Percentiles rank a stretch among this genome's conserved stretches.
Evolutionary conservation across 208 protist species (phyloP).

Genomic region (Leishmania aethiopica): DNA sequence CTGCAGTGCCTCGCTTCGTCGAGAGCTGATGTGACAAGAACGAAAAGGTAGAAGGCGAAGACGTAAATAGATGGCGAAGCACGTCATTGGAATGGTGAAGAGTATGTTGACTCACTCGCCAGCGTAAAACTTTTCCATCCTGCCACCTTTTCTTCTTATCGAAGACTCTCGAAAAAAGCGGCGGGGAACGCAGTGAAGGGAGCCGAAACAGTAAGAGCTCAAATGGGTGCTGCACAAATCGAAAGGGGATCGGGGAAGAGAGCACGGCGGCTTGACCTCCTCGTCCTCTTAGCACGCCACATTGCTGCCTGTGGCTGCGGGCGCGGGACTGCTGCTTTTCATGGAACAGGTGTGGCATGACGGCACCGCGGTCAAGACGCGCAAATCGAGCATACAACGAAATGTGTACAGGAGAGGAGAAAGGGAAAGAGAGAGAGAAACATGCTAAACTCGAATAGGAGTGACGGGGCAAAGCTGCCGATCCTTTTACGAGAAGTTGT

Average conservation of each 20-base stretch:
- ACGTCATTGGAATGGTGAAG: neutral
- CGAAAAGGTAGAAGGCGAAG: neutral
- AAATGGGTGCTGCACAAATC: neutral
- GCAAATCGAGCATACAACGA: neutral
- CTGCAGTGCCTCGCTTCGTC: neutral
- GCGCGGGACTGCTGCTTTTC: neutral
- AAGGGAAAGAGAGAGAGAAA: neutral
- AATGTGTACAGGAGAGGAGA: neutral
- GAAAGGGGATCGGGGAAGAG: neutral
- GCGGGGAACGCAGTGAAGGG: neutral
- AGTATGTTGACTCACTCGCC: neutral
- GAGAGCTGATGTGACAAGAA: neutral
- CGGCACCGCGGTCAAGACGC: neutral
- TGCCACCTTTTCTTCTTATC: neutral
- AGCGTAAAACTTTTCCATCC: neutral
- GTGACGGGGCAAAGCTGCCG: neutral
- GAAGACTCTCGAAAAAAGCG: neutral
- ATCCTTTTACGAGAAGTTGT: neutral
- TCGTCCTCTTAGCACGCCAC: neutral
- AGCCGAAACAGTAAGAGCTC: neutral
- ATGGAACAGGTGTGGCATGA: neutral
- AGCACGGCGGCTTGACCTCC: neutral
- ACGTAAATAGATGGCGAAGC: neutral
- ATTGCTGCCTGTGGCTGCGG: neutral
- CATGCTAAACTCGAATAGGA: neutral